Percentiles rank a stretch among this genome's conserved stretches.
These are phyloP conservation scores for Aspergillus sparsus DNA, from an alignment of 495 filamentous ascomycete genomes.

Conservation along the genomic window DNA sequence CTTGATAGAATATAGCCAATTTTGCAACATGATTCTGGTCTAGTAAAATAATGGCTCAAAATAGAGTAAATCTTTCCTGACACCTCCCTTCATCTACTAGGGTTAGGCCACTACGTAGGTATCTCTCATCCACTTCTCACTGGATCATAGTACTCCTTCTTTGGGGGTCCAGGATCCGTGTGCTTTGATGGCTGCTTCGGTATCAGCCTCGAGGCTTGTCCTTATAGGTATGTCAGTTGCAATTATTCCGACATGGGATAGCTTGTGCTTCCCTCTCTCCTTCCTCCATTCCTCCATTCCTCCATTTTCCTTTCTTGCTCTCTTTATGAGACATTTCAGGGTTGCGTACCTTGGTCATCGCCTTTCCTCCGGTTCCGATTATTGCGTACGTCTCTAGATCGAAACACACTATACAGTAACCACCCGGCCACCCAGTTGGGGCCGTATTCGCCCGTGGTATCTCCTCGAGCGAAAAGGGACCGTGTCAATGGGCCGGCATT, in stretches of 20 bases:
- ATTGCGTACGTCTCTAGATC: slow-evolving; percentile 58
- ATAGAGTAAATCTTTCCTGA: too few species aligned
- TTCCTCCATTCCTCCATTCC: too few species aligned
- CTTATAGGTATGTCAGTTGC: slow-evolving; percentile 10
- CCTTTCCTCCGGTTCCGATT: slow-evolving; percentile 49
- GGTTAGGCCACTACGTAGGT: too few species aligned
- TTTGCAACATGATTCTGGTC: too few species aligned
- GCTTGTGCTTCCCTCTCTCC: too few species aligned
- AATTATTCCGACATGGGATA: neutral
- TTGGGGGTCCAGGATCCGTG: slow-evolving; percentile 28
- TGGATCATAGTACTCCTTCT: slow-evolving; percentile 49
- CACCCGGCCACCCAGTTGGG: slow-evolving; percentile 60
- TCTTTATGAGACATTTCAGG: neutral
- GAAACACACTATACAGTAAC: slow-evolving; percentile 61
- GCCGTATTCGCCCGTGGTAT: slow-evolving; percentile 43
- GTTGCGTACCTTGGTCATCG: slow-evolving; percentile 39
- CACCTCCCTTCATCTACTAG: too few species aligned
- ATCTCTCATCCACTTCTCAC: slow-evolving; percentile 40
- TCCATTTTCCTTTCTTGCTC: too few species aligned
- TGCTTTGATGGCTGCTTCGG: slow-evolving; percentile 25
- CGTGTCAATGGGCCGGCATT: slow-evolving; percentile 40
- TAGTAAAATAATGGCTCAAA: too few species aligned
- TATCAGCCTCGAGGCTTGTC: slow-evolving; percentile 19
- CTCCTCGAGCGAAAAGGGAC: slow-evolving; percentile 41
- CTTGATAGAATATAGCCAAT: too few species aligned